Base-by-base conservation (phyloP, 441 rosid species). In the Eruca vesicaria region DNA sequence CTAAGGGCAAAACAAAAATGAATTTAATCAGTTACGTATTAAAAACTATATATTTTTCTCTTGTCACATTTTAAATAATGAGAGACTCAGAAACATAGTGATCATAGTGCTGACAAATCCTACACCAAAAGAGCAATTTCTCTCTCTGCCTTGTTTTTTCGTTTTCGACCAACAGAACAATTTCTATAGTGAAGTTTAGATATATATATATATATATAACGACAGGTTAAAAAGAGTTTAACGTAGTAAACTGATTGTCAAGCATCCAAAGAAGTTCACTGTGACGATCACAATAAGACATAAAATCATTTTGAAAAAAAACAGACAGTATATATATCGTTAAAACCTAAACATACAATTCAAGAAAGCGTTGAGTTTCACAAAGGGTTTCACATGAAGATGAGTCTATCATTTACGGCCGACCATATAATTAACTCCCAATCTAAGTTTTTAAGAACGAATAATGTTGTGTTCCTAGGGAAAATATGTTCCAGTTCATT, bases 351-450 rank as follows among this genome's bases (percentile, higher is more conserved):
- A 43, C 52, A 45, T 18, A 21, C n/a, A 8, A 5, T 23, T 31
- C 0, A 69, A 4, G 7, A 41, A 69, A 36, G 73, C 59, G 59
- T 76, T 69, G 65, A 69, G 62, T 20, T 20, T 31, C 59, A 31
- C 16, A 21, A n/a, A n/a, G n/a, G n/a, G n/a, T n/a, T n/a, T n/a
- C n/a, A n/a, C n/a, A n/a, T 7, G 21, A 55, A 70, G 56, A 70
- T 64, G 67, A 56, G 55, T 43, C 31, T 29, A 63, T 38, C 20
- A 57, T 75, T 55, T 29, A 6, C 3, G 56, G n/a, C 79, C 71
- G 71, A 70, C 71, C 43, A 19, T 63, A 7, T 38, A 68, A 56
- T 16, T 18, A 69, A 59, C 56, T 63, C 75, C 69, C 26, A 50
- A 6, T 7, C 14, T 60, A 35, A 50, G 55, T 14, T 36, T 52